Evolutionary conservation across 148 eudicot species (phyloP).

Genomic region (Silene conica): DNA sequence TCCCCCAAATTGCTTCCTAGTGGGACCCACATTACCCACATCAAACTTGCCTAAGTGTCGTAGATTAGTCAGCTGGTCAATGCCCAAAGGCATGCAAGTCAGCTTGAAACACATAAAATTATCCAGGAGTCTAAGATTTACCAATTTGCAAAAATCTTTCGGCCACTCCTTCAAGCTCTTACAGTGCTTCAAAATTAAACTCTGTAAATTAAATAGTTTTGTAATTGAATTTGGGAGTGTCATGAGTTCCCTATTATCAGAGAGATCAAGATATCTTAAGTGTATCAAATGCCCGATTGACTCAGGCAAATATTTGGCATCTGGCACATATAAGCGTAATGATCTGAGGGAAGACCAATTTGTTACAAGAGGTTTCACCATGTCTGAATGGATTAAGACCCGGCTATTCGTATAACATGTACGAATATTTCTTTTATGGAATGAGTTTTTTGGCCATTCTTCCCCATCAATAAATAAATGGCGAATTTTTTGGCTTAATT

Average conservation of each 20-base stretch:
- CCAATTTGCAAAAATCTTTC: slow-evolving; percentile 8
- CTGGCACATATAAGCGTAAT: neutral
- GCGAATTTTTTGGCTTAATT: neutral
- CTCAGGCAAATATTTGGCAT: slow-evolving; percentile 3
- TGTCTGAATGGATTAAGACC: too few relatives aligned
- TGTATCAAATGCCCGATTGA: slow-evolving; percentile 19
- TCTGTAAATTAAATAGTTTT: slow-evolving; percentile 26
- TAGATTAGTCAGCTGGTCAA: slow-evolving; percentile 12
- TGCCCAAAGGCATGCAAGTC: slow-evolving; percentile 25
- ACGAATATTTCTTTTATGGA: too few relatives aligned
- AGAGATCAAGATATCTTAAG: slow-evolving; percentile 23
- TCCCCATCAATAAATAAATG: neutral
- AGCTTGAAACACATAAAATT: too few relatives aligned
- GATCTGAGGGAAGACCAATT: slow-evolving; percentile 16
- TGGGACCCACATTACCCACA: neutral
- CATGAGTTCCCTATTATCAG: neutral
- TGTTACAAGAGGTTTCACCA: neutral
- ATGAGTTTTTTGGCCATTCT: too few relatives aligned
- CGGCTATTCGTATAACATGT: too few relatives aligned
- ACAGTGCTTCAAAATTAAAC: neutral
- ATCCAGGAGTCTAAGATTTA: slow-evolving; percentile 11
- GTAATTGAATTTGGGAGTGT: slow-evolving; percentile 5
- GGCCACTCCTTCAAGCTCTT: slow-evolving; percentile 11
- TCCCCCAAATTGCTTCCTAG: neutral
- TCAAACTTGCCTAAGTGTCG: neutral